These are phyloP conservation scores for Nitzschia sp. DNA, from an alignment of 108 stramenopile species.

Conservation along the genomic window DNA sequence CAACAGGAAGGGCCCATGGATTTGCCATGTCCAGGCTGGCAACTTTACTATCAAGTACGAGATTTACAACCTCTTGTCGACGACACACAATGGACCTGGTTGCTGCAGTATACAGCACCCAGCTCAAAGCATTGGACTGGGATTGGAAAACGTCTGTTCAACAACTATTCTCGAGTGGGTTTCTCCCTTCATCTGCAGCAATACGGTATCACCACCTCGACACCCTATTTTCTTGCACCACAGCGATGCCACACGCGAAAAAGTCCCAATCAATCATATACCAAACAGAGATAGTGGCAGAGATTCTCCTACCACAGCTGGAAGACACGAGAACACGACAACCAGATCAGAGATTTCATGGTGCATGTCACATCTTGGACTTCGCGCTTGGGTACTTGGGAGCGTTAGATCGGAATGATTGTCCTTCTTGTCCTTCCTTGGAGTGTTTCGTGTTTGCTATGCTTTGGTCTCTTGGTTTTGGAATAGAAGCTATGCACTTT, in stretches of 20 bases:
- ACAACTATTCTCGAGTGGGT: neutral
- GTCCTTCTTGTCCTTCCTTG: constrained; percentile 1
- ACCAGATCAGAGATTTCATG: neutral
- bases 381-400: constrained; percentile 8
- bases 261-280: neutral
- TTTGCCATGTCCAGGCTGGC: neutral
- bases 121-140: neutral
- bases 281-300: constrained; percentile 1
- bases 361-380: neutral
- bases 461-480: constrained; percentile 7
- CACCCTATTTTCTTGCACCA: neutral
- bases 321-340: neutral
- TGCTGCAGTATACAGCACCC: neutral
- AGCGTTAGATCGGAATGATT: neutral
- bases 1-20: neutral
- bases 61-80: neutral
- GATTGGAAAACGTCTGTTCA: neutral
- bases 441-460: constrained; percentile 6
- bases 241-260: neutral
- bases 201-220: constrained; percentile 5
- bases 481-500: neutral
- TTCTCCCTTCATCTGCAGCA: constrained; percentile 3
- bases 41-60: neutral
- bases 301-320: constrained; percentile 1
- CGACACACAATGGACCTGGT: constrained; percentile 3